These are phyloP conservation scores for Aureobasidium sp. DNA, from an alignment of 2,329 filamentous ascomycete species.

Conservation along the genomic window DNA sequence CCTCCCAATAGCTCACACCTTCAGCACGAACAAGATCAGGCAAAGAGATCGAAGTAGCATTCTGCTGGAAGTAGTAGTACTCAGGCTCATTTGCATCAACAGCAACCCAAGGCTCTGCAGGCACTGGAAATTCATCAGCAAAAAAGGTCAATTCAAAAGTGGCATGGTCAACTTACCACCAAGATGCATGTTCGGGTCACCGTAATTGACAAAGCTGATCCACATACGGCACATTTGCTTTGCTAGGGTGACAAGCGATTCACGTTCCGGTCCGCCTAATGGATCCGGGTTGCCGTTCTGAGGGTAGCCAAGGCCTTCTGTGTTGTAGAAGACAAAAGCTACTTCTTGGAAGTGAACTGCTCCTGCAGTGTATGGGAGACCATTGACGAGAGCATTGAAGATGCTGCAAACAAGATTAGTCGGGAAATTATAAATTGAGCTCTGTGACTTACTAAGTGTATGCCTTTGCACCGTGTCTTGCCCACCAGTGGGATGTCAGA, in stretches of 20 bases:
- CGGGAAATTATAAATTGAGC: neutral
- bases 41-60: conserved; percentile 18
- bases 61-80: conserved; percentile 9
- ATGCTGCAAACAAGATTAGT: conserved; percentile 19
- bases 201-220: conserved; percentile 42
- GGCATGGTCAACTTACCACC: conserved; percentile 17
- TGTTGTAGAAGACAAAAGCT: conserved; percentile 48
- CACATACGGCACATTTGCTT: conserved; percentile 45
- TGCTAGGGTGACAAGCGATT: conserved; percentile 36
- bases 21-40: conserved; percentile 38
- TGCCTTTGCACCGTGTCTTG: conserved; percentile 17
- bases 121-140: conserved; percentile 18
- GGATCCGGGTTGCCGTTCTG: conserved; percentile 24
- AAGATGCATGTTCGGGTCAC: conserved; percentile 33
- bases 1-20: conserved; percentile 31
- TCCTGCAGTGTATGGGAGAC: conserved; percentile 21
- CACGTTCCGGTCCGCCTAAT: conserved; percentile 18
- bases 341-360: conserved; percentile 42
- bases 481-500: conserved; percentile 19
- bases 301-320: conserved; percentile 41
- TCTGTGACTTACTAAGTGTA: conserved; percentile 29
- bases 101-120: conserved; percentile 1
- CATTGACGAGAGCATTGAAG: conserved; percentile 36
- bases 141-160: neutral
- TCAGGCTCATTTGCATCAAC: conserved; percentile 13